A percentile compares a stretch with the other conserved stretches of the same genome.
Evolutionary conservation across 2,329 filamentous ascomycete species (phyloP).

Genomic region (Bipolaris cookei): DNA sequence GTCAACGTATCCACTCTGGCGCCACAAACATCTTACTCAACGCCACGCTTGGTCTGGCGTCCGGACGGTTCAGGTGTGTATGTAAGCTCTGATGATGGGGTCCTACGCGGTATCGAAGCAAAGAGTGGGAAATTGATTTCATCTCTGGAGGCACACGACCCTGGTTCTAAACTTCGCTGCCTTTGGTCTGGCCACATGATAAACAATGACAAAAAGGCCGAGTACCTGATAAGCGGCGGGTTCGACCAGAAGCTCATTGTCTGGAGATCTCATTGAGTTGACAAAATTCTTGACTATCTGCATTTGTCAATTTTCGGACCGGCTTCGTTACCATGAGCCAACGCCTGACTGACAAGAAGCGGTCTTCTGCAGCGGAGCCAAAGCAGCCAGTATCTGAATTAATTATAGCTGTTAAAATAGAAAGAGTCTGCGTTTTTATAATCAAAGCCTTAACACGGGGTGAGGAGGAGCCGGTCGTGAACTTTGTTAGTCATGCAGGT

Average conservation of each 20-base stretch:
- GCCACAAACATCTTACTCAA: slow-evolving; percentile 67
- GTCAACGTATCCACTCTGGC: slow-evolving; percentile 66
- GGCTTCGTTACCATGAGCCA: not conserved
- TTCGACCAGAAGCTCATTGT: slow-evolving; percentile 68
- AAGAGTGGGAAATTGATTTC: slow-evolving; percentile 63
- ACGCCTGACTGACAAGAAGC: not conserved
- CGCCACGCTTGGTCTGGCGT: slow-evolving; percentile 66
- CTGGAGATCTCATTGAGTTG: slow-evolving; percentile 51
- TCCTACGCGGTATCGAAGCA: slow-evolving; percentile 65
- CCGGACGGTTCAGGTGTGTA: slow-evolving; percentile 67
- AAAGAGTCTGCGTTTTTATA: not conserved
- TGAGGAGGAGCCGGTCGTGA: not conserved
- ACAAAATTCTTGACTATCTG: not conserved
- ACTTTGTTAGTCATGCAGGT: not conserved
- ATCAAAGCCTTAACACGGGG: not conserved
- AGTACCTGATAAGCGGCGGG: slow-evolving; percentile 67
- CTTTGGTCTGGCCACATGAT: slow-evolving; percentile 61
- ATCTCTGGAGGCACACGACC: slow-evolving; percentile 61
- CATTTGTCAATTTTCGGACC: not conserved
- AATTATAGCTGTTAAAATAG: not conserved
- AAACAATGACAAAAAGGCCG: slow-evolving; percentile 44
- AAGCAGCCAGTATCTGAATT: not conserved
- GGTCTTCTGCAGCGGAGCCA: not conserved
- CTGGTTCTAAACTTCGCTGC: slow-evolving; percentile 64
- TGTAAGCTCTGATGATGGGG: slow-evolving; percentile 70